These are phyloP conservation scores for Solanum paucissectum DNA, from an alignment of 257 asterid genomes.

Conservation along the genomic window DNA sequence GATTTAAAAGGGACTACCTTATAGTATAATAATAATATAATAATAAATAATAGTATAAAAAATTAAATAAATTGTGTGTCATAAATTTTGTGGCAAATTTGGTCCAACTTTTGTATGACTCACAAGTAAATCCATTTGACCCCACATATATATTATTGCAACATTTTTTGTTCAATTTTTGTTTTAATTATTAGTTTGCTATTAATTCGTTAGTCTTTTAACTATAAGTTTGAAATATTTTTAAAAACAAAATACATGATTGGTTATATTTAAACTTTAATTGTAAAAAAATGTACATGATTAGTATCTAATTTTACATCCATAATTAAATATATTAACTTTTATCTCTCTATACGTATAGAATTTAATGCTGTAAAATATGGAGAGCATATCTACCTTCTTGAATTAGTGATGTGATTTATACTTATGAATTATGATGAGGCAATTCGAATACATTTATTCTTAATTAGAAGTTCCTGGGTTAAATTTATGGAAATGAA, in stretches of 20 bases:
- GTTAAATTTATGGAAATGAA: rapidly evolving
- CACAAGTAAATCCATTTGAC: not conserved
- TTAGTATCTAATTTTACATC: not conserved
- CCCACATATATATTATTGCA: not conserved
- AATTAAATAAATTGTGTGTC: not conserved
- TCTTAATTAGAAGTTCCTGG: not conserved
- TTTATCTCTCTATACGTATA: not conserved
- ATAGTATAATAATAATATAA: not conserved
- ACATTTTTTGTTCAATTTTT: too few relatives aligned
- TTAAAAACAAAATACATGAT: not conserved
- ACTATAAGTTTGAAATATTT: not conserved
- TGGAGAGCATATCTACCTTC: not conserved
- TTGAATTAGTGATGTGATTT: not conserved
- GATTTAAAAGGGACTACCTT: not conserved
- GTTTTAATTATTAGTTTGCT: not conserved
- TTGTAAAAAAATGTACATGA: not conserved
- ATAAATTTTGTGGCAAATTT: not conserved
- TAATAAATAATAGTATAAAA: not conserved
- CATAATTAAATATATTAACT: not conserved
- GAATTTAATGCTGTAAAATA: not conserved
- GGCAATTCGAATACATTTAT: not conserved
- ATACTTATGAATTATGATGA: not conserved
- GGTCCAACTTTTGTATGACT: not conserved
- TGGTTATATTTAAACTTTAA: not conserved
- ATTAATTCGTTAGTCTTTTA: not conserved